A percentile compares a stretch with the other conserved stretches of the same genome.
phyloP scores from a whole-genome alignment of 352 stramenopile genomes.

The Aphanomyces astaci region DNA sequence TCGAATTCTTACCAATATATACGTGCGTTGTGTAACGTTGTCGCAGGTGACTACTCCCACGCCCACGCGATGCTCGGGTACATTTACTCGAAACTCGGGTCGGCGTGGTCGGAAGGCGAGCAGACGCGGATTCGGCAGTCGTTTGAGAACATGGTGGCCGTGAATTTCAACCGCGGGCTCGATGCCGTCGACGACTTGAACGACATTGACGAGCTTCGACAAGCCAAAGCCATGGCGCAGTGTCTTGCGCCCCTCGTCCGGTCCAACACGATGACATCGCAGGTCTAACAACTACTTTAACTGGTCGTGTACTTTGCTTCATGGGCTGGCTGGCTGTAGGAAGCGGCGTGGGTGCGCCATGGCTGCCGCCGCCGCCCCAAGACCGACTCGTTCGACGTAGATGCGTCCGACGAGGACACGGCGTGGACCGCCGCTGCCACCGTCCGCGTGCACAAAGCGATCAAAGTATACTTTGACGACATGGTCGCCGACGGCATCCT shows the following conservation, averaged over 20 bases:
- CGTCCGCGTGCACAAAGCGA: conserved; percentile 69
- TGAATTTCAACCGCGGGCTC: conserved; percentile 66
- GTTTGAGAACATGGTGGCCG: conserved; percentile 81
- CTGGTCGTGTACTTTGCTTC: background rate
- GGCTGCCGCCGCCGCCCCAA: conserved; percentile 40
- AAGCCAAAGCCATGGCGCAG: conserved; percentile 14
- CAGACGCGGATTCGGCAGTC: conserved; percentile 77
- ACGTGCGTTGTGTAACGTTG: background rate
- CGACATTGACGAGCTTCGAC: conserved; percentile 69
- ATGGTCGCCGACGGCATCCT: conserved; percentile 75
- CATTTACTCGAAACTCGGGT: conserved; percentile 77
- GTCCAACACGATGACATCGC: conserved; percentile 16
- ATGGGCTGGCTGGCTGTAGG: background rate
- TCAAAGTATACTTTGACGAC: conserved; percentile 77
- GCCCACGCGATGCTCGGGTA: conserved; percentile 65
- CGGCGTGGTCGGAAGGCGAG: conserved; percentile 75
- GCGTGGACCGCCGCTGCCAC: conserved; percentile 44
- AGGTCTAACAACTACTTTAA: background rate
- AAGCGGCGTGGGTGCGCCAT: conserved; percentile 10
- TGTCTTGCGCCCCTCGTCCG: background rate
- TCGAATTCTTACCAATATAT: no score
- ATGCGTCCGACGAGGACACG: conserved; percentile 46
- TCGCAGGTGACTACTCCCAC: conserved; percentile 54
- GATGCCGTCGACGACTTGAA: conserved; percentile 53
- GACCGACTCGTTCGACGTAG: conserved; percentile 36